phyloP scores from a whole-genome alignment of 768 basidiomycete species.

The Ramaria rubella region DNA sequence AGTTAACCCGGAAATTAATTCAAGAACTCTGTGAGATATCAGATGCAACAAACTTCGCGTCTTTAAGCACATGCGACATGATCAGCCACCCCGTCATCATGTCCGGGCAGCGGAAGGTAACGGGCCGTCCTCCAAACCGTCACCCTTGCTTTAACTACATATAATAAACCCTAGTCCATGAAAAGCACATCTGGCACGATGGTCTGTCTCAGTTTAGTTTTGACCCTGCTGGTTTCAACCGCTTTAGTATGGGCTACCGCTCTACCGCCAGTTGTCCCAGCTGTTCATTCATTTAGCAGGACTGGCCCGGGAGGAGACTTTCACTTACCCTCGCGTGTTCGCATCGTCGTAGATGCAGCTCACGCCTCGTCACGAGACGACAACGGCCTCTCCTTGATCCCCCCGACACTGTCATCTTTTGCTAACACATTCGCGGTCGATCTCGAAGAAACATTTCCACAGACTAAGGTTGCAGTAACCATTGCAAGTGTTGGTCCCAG shows the following conservation, averaged over 20 bases:
- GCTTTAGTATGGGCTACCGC: not conserved
- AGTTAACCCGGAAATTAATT: no score
- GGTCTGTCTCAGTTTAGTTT: not conserved
- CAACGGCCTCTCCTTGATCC: constrained; percentile 20
- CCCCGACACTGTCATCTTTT: constrained; percentile 19
- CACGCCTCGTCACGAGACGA: constrained; percentile 2
- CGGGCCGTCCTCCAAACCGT: no score
- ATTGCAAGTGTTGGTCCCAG: not conserved
- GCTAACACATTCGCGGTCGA: constrained; percentile 21
- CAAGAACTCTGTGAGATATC: no score
- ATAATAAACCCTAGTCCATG: no score
- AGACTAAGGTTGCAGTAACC: constrained; percentile 4
- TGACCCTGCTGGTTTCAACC: not conserved
- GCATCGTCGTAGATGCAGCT: constrained; percentile 2
- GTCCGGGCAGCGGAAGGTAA: no score
- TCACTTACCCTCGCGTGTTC: not conserved
- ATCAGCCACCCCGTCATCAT: no score
- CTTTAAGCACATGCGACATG: no score
- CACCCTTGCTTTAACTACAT: no score
- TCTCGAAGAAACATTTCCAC: constrained; percentile 9
- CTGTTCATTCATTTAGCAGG: constrained; percentile 2
- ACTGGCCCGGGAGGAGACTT: not conserved
- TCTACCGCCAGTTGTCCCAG: constrained; percentile 1
- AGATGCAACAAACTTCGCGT: no score
- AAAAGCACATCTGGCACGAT: no score